Evolutionary conservation across 371 early-diverging fungal species (phyloP), one percentile per base, ranked within the genome.

Genomic region (Apophysomyces elegans): DNA sequence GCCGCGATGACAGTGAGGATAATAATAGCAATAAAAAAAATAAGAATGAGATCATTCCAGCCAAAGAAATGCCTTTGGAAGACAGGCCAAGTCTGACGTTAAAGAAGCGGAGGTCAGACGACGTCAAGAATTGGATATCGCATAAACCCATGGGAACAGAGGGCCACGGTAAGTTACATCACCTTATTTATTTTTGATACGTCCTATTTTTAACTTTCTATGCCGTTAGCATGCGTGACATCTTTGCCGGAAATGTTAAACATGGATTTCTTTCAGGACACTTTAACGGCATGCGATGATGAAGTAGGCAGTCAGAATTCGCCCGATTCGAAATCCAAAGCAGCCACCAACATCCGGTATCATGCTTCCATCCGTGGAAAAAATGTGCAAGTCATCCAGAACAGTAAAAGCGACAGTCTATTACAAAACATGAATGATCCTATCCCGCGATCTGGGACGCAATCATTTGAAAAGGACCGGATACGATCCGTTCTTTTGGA

Each of bases 51-150:
- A 21, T 67, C 63, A 65, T 68, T 44, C 68, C 72, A 43, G 73
- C 64, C 37, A 36, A 73, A 54, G 74, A 72, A 59, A 41, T 68
- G 50, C 72, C 75, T 61, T 58, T 72, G 37, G 66, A 69, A 43
- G 69, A 69, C 12, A 66, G 67, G 26, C 63, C 69, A n/a, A 69
- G 64, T 21, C 63, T 67, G 16, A 58, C 65, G 21, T 37, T 80
- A 26, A 72, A 67, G 57, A 79, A 76, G 54, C 77, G 67, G 62
- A 68, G 82, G 37, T 80, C 78, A 14, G 76, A 76, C 57, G 81
- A 80, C 54, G 78, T 78, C 6, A 69, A 78, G 8, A 72, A 76
- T 46, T 80, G 81, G 81, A 80, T 80, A 21, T 74, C 66, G 5
- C 54, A 50, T 50, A 50, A 50, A 21, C 54, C 54, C 7, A 50